These are phyloP conservation scores for Lepiota brunneoincarnata DNA, from an alignment of 768 basidiomycete genomes.

Conservation along the genomic window DNA sequence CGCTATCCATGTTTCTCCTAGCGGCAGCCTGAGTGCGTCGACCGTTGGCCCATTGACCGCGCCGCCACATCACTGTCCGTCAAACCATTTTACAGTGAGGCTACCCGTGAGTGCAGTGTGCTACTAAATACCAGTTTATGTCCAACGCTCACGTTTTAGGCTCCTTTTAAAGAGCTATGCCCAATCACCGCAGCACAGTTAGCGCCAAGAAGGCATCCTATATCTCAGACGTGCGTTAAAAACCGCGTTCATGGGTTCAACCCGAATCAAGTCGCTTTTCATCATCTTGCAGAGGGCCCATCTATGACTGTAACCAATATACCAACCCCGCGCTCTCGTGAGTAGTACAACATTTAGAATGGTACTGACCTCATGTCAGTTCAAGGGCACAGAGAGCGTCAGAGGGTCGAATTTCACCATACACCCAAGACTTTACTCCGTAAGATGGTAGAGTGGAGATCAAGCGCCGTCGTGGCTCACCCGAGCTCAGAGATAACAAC, in stretches of 20 bases:
- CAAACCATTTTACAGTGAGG: no score
- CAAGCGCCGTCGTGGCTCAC: no score
- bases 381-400: conserved; percentile 9
- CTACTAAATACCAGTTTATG: background rate
- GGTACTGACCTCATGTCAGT: background rate
- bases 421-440: conserved; percentile 8
- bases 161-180: background rate
- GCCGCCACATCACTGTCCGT: no score
- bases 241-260: no score
- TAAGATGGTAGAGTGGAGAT: no score
- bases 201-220: conserved; percentile 6
- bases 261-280: background rate
- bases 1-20: no score
- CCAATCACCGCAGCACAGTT: conserved; percentile 12
- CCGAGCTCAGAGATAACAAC: no score
- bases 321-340: background rate
- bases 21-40: no score
- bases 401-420: conserved; percentile 8
- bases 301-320: background rate
- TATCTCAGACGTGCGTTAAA: background rate
- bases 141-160: background rate
- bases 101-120: background rate
- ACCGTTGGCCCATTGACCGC: no score
- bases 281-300: background rate
- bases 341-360: background rate